Percentiles rank a stretch among this genome's conserved stretches.
phyloP scores from a whole-genome alignment of 2,329 filamentous ascomycete genomes.

The Botrytis sinoallii region DNA sequence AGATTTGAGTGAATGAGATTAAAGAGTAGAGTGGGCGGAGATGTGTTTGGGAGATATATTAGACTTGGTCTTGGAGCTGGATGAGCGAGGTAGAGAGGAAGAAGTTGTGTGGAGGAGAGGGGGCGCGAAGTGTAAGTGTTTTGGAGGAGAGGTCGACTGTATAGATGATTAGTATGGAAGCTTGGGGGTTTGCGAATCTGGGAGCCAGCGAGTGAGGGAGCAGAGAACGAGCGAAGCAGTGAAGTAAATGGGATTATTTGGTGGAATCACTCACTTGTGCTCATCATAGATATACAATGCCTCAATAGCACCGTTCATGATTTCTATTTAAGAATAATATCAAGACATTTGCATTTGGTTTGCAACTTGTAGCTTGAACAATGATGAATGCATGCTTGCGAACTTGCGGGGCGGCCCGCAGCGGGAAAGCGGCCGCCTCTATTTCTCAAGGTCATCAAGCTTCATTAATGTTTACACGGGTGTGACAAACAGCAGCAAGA shows the following conservation, averaged over 20 bases:
- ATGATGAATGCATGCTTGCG: slow-evolving; percentile 9
- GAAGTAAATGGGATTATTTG: background rate
- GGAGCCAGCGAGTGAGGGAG: background rate
- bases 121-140: slow-evolving; percentile 85
- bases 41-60: slow-evolving; percentile 77
- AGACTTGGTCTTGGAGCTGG: slow-evolving; percentile 77
- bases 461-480: background rate
- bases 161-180: slow-evolving; percentile 4
- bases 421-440: slow-evolving; percentile 24
- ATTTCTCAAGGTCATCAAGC: slow-evolving; percentile 8
- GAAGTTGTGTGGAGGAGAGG: slow-evolving; percentile 69
- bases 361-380: background rate
- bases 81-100: slow-evolving; percentile 84
- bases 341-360: slow-evolving; percentile 27
- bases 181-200: background rate
- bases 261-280: slow-evolving; percentile 63
- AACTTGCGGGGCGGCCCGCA: slow-evolving; percentile 16
- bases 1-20: slow-evolving; percentile 84
- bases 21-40: slow-evolving; percentile 84
- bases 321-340: slow-evolving; percentile 34
- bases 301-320: slow-evolving; percentile 85
- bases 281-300: slow-evolving; percentile 97
- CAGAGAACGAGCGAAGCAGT: slow-evolving; percentile 27
- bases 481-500: background rate
- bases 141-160: slow-evolving; percentile 77